phyloP scores from a whole-genome alignment of 169 alveolate species.

The Eimeria necatrix region DNA sequence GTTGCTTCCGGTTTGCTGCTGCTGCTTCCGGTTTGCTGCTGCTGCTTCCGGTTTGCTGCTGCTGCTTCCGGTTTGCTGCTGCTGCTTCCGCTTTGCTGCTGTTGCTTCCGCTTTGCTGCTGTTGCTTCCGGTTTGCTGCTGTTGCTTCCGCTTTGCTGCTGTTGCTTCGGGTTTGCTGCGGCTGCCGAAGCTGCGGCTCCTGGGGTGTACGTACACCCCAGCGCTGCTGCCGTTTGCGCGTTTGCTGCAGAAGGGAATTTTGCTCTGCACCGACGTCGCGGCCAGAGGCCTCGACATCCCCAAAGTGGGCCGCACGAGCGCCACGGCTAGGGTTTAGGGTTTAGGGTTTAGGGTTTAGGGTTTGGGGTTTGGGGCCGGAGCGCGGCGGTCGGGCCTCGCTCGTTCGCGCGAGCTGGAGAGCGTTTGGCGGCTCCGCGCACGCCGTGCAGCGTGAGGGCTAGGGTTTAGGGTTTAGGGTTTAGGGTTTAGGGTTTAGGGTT shows the following conservation, averaged over 20 bases:
- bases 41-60: no score
- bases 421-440: no score
- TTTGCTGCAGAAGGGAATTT: slow-evolving; percentile 90
- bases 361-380: not conserved
- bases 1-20: no score
- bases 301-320: slow-evolving; percentile 83
- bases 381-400: slow-evolving; percentile 86
- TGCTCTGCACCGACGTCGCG: slow-evolving; percentile 99
- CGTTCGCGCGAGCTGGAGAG: no score
- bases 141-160: not conserved
- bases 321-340: not conserved
- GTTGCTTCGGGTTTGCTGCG: not conserved
- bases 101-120: no score
- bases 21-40: no score
- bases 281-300: slow-evolving; percentile 99
- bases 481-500: not conserved
- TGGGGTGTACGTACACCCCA: not conserved
- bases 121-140: not conserved
- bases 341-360: not conserved
- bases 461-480: not conserved
- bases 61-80: no score
- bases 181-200: no score
- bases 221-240: not conserved
- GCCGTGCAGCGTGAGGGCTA: not conserved
- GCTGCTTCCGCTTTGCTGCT: no score